Percentiles rank a stretch among this genome's conserved stretches.
phyloP scores from a whole-genome alignment of 2,329 filamentous ascomycete species.

The Passalora sequoiae region DNA sequence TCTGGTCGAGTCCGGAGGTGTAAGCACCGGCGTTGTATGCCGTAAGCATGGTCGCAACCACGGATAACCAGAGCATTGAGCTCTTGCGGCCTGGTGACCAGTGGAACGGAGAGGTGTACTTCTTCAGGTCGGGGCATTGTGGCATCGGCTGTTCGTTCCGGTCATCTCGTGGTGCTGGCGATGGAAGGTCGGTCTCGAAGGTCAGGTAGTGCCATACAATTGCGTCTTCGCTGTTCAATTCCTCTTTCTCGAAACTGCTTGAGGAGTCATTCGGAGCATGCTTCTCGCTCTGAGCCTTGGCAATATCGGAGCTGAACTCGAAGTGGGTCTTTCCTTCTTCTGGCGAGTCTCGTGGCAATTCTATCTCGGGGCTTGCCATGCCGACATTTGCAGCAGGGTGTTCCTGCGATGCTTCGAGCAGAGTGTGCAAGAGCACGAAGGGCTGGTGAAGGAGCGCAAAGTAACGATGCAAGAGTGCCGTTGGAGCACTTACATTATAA shows the following conservation, averaged over 20 bases:
- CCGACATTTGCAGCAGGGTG: background rate
- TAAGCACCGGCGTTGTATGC: slow-evolving; percentile 75
- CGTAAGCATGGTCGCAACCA: slow-evolving; percentile 67
- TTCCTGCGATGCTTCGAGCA: too few species aligned
- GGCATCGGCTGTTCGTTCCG: slow-evolving; percentile 43
- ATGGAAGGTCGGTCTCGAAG: slow-evolving; percentile 56
- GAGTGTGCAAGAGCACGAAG: too few species aligned
- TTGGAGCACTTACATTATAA: too few species aligned
- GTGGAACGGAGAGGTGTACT: slow-evolving; percentile 63
- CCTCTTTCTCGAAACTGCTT: slow-evolving; percentile 13
- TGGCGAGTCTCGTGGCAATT: slow-evolving; percentile 27
- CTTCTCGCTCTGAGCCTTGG: slow-evolving; percentile 26
- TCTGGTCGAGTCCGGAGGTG: slow-evolving; percentile 61
- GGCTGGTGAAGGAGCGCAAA: background rate
- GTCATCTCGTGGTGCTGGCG: slow-evolving; percentile 35
- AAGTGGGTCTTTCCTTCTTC: slow-evolving; percentile 14
- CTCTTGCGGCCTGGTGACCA: slow-evolving; percentile 69
- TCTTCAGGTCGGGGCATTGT: slow-evolving; percentile 58
- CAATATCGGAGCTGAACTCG: slow-evolving; percentile 16
- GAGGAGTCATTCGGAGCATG: slow-evolving; percentile 12
- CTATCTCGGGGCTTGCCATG: slow-evolving; percentile 38
- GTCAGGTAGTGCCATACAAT: slow-evolving; percentile 57
- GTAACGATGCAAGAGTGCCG: too few species aligned
- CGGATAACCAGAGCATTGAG: slow-evolving; percentile 67
- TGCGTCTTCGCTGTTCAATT: slow-evolving; percentile 18